Percentiles rank a stretch among this genome's conserved stretches.
Conservation (phyloP, 163 green algal genomes). For the Scenedesmus sp. region DNA sequence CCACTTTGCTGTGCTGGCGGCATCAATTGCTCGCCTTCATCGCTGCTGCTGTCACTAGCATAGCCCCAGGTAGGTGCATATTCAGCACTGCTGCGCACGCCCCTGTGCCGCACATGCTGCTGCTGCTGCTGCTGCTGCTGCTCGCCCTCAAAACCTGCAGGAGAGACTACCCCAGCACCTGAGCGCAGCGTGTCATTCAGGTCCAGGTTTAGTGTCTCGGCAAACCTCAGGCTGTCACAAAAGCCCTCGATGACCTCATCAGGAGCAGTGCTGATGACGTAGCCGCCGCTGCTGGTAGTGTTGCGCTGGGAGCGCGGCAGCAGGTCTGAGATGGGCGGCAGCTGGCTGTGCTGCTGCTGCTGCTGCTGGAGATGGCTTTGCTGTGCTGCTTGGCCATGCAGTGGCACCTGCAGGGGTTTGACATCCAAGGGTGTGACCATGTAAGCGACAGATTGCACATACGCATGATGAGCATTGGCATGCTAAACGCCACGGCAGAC, state of each 20-base stretch:
- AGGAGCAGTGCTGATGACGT: neutral
- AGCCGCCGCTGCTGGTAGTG: conserved; percentile 28
- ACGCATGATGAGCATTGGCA: too few relatives aligned
- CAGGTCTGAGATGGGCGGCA: neutral
- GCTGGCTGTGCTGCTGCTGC: conserved; percentile 17
- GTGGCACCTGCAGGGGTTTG: neutral
- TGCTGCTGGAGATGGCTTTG: neutral
- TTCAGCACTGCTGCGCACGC: neutral
- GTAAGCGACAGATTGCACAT: too few relatives aligned
- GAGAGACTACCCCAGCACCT: too few relatives aligned
- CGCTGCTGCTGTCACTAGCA: neutral
- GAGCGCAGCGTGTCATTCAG: neutral
- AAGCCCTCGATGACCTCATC: conserved; percentile 3
- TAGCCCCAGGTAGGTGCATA: neutral
- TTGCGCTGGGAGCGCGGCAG: conserved; percentile 15
- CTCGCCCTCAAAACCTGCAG: neutral
- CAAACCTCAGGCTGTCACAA: neutral
- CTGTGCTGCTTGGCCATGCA: neutral
- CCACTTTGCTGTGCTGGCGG: neutral
- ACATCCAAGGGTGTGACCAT: neutral
- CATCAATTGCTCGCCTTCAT: neutral
- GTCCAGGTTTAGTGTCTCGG: neutral
- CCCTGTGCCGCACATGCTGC: neutral
- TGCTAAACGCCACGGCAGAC: too few relatives aligned
- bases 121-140: neutral